Percentiles rank a stretch among this genome's conserved stretches.
These are phyloP conservation scores for Alternaria atra DNA, from an alignment of 2,329 filamentous ascomycete species.

Conservation along the genomic window DNA sequence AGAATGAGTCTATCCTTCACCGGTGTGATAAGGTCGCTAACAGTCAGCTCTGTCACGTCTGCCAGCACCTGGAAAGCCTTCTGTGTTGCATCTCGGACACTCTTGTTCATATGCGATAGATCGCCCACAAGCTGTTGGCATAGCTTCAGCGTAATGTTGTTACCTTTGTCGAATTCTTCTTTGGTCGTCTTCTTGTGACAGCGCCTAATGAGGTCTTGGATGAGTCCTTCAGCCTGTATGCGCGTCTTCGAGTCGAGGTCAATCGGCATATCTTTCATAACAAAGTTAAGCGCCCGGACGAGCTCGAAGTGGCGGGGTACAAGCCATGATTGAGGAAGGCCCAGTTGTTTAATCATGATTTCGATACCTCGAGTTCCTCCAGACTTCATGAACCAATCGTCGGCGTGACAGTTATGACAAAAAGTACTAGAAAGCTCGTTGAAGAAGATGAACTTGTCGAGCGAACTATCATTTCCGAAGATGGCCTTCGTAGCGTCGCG, in stretches of 20 bases:
- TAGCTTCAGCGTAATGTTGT: slow-evolving; percentile 75
- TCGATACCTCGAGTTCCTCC: slow-evolving; percentile 91
- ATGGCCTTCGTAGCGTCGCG: slow-evolving; percentile 79
- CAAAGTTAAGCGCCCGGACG: slow-evolving; percentile 89
- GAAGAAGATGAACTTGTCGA: slow-evolving; percentile 85
- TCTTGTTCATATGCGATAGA: slow-evolving; percentile 92
- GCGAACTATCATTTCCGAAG: slow-evolving; percentile 76
- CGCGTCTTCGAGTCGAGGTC: slow-evolving; percentile 92
- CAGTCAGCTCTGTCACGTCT: slow-evolving; percentile 76
- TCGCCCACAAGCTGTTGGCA: slow-evolving; percentile 88
- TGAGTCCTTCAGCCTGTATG: slow-evolving; percentile 80
- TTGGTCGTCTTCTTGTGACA: slow-evolving; percentile 83
- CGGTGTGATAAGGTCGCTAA: slow-evolving; percentile 87
- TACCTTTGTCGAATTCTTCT: slow-evolving; percentile 75
- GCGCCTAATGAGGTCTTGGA: slow-evolving; percentile 79
- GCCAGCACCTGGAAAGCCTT: slow-evolving; percentile 82
- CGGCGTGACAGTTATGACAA: slow-evolving; percentile 93
- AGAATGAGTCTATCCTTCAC: slow-evolving; percentile 89
- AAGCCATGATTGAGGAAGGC: slow-evolving; percentile 86
- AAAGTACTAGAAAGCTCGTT: slow-evolving; percentile 82
- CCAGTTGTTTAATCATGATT: slow-evolving; percentile 82
- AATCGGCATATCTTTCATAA: slow-evolving; percentile 97
- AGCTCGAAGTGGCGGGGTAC: slow-evolving; percentile 85
- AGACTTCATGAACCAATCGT: slow-evolving; percentile 98
- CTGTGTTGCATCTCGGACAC: slow-evolving; percentile 88